phyloP scores from a whole-genome alignment of 768 basidiomycete genomes.

The Amanita pseudoporphyria region DNA sequence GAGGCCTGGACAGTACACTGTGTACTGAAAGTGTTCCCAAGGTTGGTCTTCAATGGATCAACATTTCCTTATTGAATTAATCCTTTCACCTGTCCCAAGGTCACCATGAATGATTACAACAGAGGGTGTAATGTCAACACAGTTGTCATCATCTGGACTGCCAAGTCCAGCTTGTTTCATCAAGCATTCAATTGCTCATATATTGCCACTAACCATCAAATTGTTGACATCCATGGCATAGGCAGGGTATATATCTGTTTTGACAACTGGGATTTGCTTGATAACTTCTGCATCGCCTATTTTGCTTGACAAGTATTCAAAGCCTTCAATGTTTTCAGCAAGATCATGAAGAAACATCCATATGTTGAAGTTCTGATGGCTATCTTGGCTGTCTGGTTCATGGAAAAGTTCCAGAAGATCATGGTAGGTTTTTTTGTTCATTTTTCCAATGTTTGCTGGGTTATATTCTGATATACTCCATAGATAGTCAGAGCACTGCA shows the following conservation, averaged over 20 bases:
- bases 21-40: slow-evolving; percentile 11
- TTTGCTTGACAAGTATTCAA: not conserved
- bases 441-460: not conserved
- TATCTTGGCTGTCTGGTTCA: not conserved
- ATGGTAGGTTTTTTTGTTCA: slow-evolving; percentile 6
- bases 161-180: slow-evolving; percentile 2
- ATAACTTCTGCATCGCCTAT: slow-evolving; percentile 8
- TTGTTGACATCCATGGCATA: slow-evolving; percentile 3
- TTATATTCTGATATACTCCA: slow-evolving; percentile 13
- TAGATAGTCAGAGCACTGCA: slow-evolving; percentile 13
- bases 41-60: slow-evolving; percentile 6
- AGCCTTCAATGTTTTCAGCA: slow-evolving; percentile 1
- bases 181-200: slow-evolving; percentile 5
- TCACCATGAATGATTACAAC: not conserved
- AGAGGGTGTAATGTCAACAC: slow-evolving; percentile 6
- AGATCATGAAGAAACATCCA: not conserved
- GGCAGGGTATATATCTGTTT: too few relatives aligned
- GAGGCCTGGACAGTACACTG: slow-evolving; percentile 15
- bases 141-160: not conserved
- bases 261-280: slow-evolving; percentile 12
- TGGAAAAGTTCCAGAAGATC: not conserved
- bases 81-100: too few relatives aligned
- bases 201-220: slow-evolving; percentile 11
- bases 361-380: not conserved
- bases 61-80: slow-evolving; percentile 3